These are phyloP conservation scores for Umbelopsis sp. DNA, from an alignment of 192 early-diverging fungal species.

Conservation along the genomic window DNA sequence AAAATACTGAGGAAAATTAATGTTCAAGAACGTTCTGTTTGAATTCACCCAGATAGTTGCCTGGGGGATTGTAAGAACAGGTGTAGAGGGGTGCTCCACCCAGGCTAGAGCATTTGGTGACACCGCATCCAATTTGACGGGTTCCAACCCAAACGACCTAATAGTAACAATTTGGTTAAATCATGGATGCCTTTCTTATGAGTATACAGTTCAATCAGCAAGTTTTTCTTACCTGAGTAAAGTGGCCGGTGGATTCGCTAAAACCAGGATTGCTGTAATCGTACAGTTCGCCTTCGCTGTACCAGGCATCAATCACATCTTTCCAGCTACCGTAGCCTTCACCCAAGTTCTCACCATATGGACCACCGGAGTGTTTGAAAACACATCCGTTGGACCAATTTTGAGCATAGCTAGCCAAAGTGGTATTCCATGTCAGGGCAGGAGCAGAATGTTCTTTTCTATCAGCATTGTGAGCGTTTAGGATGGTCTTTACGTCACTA, in stretches of 20 bases:
- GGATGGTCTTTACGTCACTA: slow-evolving; percentile 29
- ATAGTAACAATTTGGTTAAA: not conserved
- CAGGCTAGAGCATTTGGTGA: slow-evolving; percentile 26
- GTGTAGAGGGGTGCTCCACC: slow-evolving; percentile 43
- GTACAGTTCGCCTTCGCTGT: slow-evolving; percentile 47
- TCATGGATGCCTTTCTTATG: no score
- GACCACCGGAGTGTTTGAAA: slow-evolving; percentile 45
- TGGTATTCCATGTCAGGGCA: slow-evolving; percentile 41
- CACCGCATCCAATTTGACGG: slow-evolving; percentile 40
- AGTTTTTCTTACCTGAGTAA: slow-evolving; percentile 35
- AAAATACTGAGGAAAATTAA: not conserved
- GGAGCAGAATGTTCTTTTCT: slow-evolving; percentile 44
- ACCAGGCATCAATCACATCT: slow-evolving; percentile 43
- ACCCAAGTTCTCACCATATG: slow-evolving; percentile 53
- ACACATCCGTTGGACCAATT: slow-evolving; percentile 42
- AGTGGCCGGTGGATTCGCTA: slow-evolving; percentile 43
- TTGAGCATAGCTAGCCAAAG: slow-evolving; percentile 41
- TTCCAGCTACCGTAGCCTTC: slow-evolving; percentile 42
- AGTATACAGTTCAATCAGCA: not conserved
- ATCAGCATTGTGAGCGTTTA: slow-evolving; percentile 44
- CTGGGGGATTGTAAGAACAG: slow-evolving; percentile 46
- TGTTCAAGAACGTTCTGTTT: slow-evolving; percentile 3
- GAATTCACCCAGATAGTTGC: slow-evolving; percentile 35
- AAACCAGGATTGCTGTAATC: slow-evolving; percentile 49
- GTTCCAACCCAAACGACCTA: slow-evolving; percentile 42